Evolutionary conservation across 345 rosid genomes (phyloP).

Genomic region (Trapa bicornis): DNA sequence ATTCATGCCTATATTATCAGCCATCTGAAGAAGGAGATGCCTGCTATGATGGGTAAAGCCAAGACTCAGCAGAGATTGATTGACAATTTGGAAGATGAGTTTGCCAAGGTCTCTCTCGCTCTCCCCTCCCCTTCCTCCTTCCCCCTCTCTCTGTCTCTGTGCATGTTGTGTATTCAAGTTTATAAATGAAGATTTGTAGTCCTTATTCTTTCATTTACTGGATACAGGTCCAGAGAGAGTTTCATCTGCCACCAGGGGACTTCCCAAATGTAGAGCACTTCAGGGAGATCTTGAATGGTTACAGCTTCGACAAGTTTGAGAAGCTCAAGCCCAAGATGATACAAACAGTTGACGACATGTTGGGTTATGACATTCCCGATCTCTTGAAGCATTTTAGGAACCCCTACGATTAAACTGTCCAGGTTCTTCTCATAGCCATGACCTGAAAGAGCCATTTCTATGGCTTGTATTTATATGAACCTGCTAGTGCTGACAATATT

Average conservation of each 20-base stretch:
- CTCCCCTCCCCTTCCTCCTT: no score
- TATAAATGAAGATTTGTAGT: background rate
- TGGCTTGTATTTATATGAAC: background rate
- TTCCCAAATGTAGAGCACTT: slow-evolving; percentile 81
- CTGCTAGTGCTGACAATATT: background rate
- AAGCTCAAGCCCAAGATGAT: slow-evolving; percentile 83
- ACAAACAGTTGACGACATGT: slow-evolving; percentile 83
- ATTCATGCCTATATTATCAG: slow-evolving; percentile 88
- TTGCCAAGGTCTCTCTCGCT: slow-evolving; percentile 44
- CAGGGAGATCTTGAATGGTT: slow-evolving; percentile 57
- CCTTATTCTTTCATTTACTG: background rate
- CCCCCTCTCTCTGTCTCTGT: slow-evolving; percentile 9
- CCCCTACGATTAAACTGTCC: slow-evolving; percentile 46
- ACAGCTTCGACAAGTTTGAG: slow-evolving; percentile 78
- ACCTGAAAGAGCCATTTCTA: background rate
- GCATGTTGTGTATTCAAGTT: background rate
- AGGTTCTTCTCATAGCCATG: background rate
- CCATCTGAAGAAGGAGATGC: slow-evolving; percentile 92
- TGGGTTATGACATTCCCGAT: slow-evolving; percentile 81
- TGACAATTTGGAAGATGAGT: slow-evolving; percentile 66
- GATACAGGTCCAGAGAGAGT: slow-evolving; percentile 71
- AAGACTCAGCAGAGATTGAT: slow-evolving; percentile 73
- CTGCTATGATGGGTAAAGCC: slow-evolving; percentile 83
- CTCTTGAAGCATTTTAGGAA: slow-evolving; percentile 71
- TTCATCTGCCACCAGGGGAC: slow-evolving; percentile 78